These are phyloP conservation scores for Heritiera littoralis DNA, from an alignment of 345 rosid genomes.

Conservation along the genomic window DNA sequence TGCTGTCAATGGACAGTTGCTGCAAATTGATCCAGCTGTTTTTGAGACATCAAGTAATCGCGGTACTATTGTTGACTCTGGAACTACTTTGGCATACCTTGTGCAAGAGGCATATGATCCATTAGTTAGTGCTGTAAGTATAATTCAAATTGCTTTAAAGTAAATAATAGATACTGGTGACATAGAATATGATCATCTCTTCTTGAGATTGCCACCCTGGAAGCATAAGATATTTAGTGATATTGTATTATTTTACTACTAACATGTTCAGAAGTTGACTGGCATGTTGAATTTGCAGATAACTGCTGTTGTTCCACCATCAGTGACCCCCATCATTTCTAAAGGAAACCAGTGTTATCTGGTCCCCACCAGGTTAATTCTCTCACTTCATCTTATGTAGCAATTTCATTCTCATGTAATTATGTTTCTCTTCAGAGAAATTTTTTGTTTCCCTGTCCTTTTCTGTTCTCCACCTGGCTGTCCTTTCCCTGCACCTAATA, in stretches of 20 bases:
- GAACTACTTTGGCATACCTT: conserved; percentile 96
- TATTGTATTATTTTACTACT: background rate
- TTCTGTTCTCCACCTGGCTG: background rate
- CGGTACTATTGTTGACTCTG: conserved; percentile 94
- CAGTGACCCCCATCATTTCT: conserved; percentile 58
- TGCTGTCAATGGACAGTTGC: conserved; percentile 64
- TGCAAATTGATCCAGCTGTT: conserved; percentile 63
- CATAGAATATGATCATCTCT: background rate
- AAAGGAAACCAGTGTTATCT: conserved; percentile 82
- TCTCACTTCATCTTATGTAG: conserved; percentile 22
- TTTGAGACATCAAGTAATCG: conserved; percentile 67
- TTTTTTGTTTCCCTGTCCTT: conserved; percentile 7
- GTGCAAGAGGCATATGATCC: conserved; percentile 84
- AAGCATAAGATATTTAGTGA: background rate
- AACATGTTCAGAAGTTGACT: conserved; percentile 19
- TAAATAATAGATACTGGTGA: background rate
- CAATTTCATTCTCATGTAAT: background rate
- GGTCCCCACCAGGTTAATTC: conserved; percentile 66
- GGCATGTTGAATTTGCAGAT: conserved; percentile 47
- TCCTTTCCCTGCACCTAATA: background rate
- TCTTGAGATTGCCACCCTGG: background rate
- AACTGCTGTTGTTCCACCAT: conserved; percentile 57
- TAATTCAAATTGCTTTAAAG: conserved; percentile 16
- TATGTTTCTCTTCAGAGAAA: background rate
- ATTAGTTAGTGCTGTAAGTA: conserved; percentile 81